These are phyloP conservation scores for Stylosanthes scabra DNA, from an alignment of 331 rosid species.

Conservation along the genomic window DNA sequence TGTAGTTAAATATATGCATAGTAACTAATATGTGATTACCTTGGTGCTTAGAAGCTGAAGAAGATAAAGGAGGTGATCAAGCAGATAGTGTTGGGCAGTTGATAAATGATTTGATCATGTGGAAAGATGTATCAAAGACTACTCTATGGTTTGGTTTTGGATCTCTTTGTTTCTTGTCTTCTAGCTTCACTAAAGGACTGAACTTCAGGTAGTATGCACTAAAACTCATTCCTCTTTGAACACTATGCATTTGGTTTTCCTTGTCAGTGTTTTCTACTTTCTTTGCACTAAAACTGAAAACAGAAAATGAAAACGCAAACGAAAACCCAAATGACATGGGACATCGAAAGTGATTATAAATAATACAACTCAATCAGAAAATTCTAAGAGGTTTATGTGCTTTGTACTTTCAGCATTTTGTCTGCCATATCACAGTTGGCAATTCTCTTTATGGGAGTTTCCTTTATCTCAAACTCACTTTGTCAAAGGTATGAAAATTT, in stretches of 20 bases:
- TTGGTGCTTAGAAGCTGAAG: constrained; percentile 50
- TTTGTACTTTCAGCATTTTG: constrained; percentile 64
- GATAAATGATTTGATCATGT: constrained; percentile 69
- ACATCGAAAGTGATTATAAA: too few relatives aligned
- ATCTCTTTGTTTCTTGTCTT: constrained; percentile 74
- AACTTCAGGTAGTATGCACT: constrained; percentile 54
- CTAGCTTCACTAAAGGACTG: constrained; percentile 76
- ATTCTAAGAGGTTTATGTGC: constrained; percentile 21
- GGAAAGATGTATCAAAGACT: constrained; percentile 81
- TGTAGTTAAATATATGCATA: background rate
- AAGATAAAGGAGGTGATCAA: constrained; percentile 55
- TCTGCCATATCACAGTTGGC: constrained; percentile 70
- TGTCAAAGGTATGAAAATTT: constrained; percentile 57
- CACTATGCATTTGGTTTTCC: background rate
- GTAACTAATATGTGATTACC: background rate
- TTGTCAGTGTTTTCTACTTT: too few relatives aligned
- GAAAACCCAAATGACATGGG: too few relatives aligned
- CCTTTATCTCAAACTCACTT: constrained; percentile 78
- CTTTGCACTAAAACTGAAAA: too few relatives aligned
- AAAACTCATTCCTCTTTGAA: too few relatives aligned
- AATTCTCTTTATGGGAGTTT: constrained; percentile 64
- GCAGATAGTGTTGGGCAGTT: constrained; percentile 69
- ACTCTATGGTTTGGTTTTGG: constrained; percentile 93
- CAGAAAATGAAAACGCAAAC: constrained; percentile 58
- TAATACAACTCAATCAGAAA: background rate